Percentiles rank a stretch among this genome's conserved stretches.
phyloP scores from a whole-genome alignment of 2,329 filamentous ascomycete genomes.

The Sclerotinia trifoliorum region DNA sequence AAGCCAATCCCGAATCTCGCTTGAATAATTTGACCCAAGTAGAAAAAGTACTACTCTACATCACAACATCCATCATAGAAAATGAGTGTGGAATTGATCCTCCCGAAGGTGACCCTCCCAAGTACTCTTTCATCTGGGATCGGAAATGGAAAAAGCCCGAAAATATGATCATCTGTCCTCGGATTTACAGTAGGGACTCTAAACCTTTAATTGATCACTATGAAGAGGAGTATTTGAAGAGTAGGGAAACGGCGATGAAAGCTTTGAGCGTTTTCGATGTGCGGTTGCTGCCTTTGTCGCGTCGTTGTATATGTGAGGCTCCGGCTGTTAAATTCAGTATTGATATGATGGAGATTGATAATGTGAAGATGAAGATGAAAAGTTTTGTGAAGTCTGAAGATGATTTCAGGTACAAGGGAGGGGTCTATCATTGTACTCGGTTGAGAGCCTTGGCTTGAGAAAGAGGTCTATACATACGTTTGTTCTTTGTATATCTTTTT shows the following conservation, averaged over 20 bases:
- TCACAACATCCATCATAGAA: not conserved
- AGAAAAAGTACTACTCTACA: not conserved
- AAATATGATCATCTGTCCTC: slow-evolving; percentile 10
- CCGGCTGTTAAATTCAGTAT: not conserved
- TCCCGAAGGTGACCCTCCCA: no score
- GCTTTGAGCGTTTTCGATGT: not conserved
- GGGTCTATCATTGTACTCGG: not conserved
- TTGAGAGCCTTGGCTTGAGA: not conserved
- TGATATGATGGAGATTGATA: not conserved
- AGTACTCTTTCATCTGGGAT: not conserved
- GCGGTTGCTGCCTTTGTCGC: not conserved
- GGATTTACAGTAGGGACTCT: not conserved
- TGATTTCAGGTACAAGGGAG: not conserved
- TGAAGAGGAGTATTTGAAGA: not conserved
- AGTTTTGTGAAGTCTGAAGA: not conserved
- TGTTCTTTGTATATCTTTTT: not conserved
- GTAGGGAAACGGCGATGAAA: no score
- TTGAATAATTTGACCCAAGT: not conserved
- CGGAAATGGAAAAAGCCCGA: slow-evolving; percentile 11
- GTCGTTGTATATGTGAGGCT: slow-evolving; percentile 7
- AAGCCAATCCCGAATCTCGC: not conserved
- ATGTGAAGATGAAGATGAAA: not conserved
- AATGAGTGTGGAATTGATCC: not conserved
- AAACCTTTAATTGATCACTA: not conserved
- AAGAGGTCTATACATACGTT: not conserved